These are phyloP conservation scores for Hypoxylon rickii DNA, from an alignment of 495 filamentous ascomycete species.

Conservation along the genomic window DNA sequence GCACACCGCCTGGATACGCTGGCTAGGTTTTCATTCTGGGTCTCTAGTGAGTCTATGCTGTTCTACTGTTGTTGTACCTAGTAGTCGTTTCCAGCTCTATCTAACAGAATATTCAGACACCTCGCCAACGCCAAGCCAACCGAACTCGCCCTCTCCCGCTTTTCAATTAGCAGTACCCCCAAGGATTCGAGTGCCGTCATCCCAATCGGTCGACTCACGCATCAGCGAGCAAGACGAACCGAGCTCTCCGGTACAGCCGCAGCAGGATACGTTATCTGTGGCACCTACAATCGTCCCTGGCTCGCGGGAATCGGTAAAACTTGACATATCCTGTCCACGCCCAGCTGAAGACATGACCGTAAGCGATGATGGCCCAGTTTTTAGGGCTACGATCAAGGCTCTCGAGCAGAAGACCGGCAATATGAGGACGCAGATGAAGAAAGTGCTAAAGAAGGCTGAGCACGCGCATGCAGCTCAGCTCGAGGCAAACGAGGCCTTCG, in stretches of 20 bases:
- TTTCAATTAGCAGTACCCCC: slow-evolving; percentile 74
- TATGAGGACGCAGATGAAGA: slow-evolving; percentile 92
- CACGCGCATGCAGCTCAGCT: slow-evolving; percentile 78
- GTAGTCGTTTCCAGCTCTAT: slow-evolving; percentile 40
- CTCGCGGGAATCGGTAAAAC: slow-evolving; percentile 66
- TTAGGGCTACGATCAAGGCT: slow-evolving; percentile 95
- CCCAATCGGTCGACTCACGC: slow-evolving; percentile 78
- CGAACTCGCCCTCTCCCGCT: slow-evolving; percentile 65
- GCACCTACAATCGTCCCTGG: slow-evolving; percentile 38
- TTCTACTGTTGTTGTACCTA: background rate
- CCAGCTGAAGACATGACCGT: slow-evolving; percentile 86
- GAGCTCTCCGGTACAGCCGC: slow-evolving; percentile 60
- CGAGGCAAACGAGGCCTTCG: slow-evolving; percentile 81
- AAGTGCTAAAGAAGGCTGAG: slow-evolving; percentile 89
- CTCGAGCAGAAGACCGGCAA: slow-evolving; percentile 96
- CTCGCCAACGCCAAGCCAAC: slow-evolving; percentile 44
- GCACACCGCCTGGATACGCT: slow-evolving; percentile 87
- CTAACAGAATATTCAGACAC: slow-evolving; percentile 38
- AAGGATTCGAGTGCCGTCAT: slow-evolving; percentile 78
- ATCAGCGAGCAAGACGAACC: slow-evolving; percentile 71
- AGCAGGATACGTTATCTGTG: slow-evolving; percentile 47
- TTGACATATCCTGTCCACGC: slow-evolving; percentile 84
- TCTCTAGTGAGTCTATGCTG: slow-evolving; percentile 77
- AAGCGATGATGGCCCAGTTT: slow-evolving; percentile 91
- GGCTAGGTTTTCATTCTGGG: slow-evolving; percentile 92